A percentile compares a stretch with the other conserved stretches of the same genome.
Conservation (phyloP, 2,329 filamentous ascomycete genomes). For the Sporothrix protearum region DNA sequence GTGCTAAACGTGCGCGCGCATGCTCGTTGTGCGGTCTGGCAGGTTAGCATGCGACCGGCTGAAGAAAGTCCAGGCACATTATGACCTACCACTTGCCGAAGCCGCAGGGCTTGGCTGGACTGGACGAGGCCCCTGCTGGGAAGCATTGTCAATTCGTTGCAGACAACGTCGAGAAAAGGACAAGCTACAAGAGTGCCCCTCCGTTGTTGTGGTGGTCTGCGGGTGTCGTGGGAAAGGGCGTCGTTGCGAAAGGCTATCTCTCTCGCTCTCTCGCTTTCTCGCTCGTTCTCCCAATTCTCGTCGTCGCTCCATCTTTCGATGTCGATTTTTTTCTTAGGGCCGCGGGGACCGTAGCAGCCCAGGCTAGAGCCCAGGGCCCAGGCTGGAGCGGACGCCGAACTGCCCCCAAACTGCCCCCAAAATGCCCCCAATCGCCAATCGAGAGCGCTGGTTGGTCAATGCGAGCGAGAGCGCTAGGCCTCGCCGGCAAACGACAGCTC, state of each 20-base stretch:
- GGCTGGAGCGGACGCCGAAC: background rate
- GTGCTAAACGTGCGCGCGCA: conserved; percentile 33
- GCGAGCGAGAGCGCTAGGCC: background rate
- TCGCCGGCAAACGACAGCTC: background rate
- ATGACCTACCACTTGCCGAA: conserved; percentile 38
- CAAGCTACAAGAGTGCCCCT: background rate
- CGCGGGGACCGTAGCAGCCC: background rate
- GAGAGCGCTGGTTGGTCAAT: background rate
- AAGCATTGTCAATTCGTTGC: conserved; percentile 43
- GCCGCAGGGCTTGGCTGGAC: conserved; percentile 43
- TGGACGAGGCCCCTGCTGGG: conserved; percentile 52
- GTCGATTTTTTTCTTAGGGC: conserved; percentile 18
- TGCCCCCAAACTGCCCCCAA: background rate
- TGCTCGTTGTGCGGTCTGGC: background rate
- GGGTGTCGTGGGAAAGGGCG: background rate
- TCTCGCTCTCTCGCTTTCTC: no score
- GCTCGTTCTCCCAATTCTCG: background rate
- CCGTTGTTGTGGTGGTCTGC: background rate
- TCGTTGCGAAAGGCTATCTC: no score
- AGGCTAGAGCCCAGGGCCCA: background rate
- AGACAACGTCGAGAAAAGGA: background rate
- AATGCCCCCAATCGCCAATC: background rate
- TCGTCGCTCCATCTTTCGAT: background rate
- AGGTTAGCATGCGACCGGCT: background rate
- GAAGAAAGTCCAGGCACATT: conserved; percentile 6